phyloP scores from a whole-genome alignment of 2,329 filamentous ascomycete genomes.

The Colletotrichum phormii region DNA sequence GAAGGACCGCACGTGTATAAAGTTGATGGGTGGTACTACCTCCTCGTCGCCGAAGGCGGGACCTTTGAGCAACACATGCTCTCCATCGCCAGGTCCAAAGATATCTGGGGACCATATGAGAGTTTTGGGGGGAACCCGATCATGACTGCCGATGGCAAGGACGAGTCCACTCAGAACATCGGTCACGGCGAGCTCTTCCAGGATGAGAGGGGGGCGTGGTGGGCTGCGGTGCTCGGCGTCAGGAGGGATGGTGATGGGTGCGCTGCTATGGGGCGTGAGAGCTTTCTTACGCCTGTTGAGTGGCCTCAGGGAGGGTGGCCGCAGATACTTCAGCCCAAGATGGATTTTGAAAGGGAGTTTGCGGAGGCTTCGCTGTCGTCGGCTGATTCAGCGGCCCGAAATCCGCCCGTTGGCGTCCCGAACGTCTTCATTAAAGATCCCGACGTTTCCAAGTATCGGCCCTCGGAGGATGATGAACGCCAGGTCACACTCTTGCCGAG shows the following conservation, averaged over 20 bases:
- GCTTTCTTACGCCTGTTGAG: neutral
- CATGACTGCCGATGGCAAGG: slow-evolving; percentile 40
- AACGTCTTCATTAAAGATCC: neutral
- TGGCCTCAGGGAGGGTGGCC: neutral
- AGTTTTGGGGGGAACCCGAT: slow-evolving; percentile 42
- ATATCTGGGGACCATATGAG: slow-evolving; percentile 47
- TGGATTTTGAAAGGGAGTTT: neutral
- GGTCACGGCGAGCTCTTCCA: slow-evolving; percentile 36
- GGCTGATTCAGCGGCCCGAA: neutral
- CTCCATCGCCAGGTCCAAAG: slow-evolving; percentile 43
- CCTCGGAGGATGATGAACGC: neutral
- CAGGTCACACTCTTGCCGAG: neutral
- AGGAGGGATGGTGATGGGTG: neutral
- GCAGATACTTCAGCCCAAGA: neutral
- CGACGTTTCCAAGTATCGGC: neutral
- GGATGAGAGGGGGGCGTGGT: slow-evolving; percentile 36
- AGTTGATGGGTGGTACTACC: slow-evolving; percentile 50
- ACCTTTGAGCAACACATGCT: slow-evolving; percentile 46
- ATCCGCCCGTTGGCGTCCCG: neutral
- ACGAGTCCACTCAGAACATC: slow-evolving; percentile 33
- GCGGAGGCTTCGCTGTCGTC: neutral
- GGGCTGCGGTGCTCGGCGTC: slow-evolving; percentile 33
- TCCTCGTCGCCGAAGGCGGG: slow-evolving; percentile 54
- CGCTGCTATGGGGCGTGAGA: neutral
- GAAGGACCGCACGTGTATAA: slow-evolving; percentile 54